Conservation (phyloP, 306 rosid species). For the cucumber (Cucumis sativus) region Cucumber_9930_V3 NC_026655.2:3693001-3693500, state of each 20-base stretch:
- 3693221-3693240: background rate
- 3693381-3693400: no score
- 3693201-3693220: background rate
- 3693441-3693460: no score
- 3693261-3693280: no score
- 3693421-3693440: no score
- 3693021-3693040: slow-evolving; percentile 1
- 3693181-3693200: background rate
- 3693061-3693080: background rate
- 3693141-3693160: no score
- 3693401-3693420: no score
- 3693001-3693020: background rate
- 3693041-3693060: background rate
- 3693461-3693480: no score
- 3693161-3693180: background rate
- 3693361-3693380: background rate
- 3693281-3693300: background rate
- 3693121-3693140: background rate
- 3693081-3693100: background rate
- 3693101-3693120: background rate
- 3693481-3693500: no score
- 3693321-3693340: background rate
- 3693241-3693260: no score
- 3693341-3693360: background rate
- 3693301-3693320: background rate